These are phyloP conservation scores for Citrus reticulata DNA, from an alignment of 345 rosid genomes.

Conservation along the genomic window DNA sequence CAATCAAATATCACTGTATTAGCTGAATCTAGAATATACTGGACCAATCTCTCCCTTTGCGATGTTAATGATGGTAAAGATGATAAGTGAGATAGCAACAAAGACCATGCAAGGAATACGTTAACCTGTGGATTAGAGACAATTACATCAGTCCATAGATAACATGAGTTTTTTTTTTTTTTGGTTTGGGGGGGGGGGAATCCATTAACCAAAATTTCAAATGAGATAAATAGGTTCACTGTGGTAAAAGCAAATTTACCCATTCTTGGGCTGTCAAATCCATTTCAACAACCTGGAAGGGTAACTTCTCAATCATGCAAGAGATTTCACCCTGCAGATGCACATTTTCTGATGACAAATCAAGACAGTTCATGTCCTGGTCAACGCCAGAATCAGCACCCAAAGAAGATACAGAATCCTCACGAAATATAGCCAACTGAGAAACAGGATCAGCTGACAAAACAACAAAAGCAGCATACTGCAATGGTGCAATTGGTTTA, in stretches of 20 bases:
- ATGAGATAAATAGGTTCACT: background rate
- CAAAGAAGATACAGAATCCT: conserved; percentile 32
- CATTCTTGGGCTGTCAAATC: conserved; percentile 63
- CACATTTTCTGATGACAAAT: conserved; percentile 46
- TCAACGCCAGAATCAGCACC: conserved; percentile 36
- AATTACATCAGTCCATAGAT: background rate
- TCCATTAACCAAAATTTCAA: background rate
- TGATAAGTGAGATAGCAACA: conserved; percentile 73
- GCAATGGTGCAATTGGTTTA: conserved; percentile 57
- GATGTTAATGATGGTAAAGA: conserved; percentile 63
- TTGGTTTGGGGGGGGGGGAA: background rate
- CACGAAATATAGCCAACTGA: conserved; percentile 52
- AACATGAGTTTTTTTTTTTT: background rate
- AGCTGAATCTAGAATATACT: conserved; percentile 69
- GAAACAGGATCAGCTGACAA: conserved; percentile 81
- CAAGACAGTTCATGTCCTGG: conserved; percentile 34
- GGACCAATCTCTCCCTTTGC: conserved; percentile 70
- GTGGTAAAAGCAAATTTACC: conserved; percentile 42
- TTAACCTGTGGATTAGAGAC: conserved; percentile 55
- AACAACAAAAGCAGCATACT: conserved; percentile 78
- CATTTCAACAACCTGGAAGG: conserved; percentile 63
- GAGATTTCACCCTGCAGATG: conserved; percentile 67
- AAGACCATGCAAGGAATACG: conserved; percentile 78
- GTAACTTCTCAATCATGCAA: conserved; percentile 60
- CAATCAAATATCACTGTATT: conserved; percentile 67